These are phyloP conservation scores for Kernera saxatilis DNA, from an alignment of 345 rosid genomes.

Conservation along the genomic window DNA sequence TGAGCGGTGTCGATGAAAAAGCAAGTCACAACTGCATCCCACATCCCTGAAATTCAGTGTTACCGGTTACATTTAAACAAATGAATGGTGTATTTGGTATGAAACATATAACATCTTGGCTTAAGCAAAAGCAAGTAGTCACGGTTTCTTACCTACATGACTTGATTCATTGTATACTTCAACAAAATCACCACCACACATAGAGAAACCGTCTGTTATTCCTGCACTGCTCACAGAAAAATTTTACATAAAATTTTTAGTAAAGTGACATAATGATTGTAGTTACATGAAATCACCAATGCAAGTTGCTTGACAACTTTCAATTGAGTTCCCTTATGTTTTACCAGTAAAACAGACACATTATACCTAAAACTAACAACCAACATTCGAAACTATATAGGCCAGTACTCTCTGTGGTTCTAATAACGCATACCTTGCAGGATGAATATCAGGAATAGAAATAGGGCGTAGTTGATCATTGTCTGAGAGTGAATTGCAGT, in stretches of 20 bases:
- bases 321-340: neutral
- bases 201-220: slow-evolving; percentile 94
- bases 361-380: neutral
- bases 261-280: neutral
- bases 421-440: slow-evolving; percentile 60
- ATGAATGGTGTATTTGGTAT: neutral
- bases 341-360: neutral
- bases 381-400: neutral
- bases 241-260: neutral
- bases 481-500: slow-evolving; percentile 89
- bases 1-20: slow-evolving; percentile 97
- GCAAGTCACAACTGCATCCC: slow-evolving; percentile 97
- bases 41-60: slow-evolving; percentile 54
- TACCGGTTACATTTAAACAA: neutral
- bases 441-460: slow-evolving; percentile 82
- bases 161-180: slow-evolving; percentile 82
- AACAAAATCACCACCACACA: slow-evolving; percentile 99
- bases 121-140: neutral
- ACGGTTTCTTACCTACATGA: slow-evolving; percentile 61
- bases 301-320: neutral
- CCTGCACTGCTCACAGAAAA: slow-evolving; percentile 67
- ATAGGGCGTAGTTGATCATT: slow-evolving; percentile 83
- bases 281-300: neutral
- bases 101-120: neutral
- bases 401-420: neutral